Conservation (phyloP, 768 basidiomycete genomes). For the Macrolepiota dolichaula region DNA sequence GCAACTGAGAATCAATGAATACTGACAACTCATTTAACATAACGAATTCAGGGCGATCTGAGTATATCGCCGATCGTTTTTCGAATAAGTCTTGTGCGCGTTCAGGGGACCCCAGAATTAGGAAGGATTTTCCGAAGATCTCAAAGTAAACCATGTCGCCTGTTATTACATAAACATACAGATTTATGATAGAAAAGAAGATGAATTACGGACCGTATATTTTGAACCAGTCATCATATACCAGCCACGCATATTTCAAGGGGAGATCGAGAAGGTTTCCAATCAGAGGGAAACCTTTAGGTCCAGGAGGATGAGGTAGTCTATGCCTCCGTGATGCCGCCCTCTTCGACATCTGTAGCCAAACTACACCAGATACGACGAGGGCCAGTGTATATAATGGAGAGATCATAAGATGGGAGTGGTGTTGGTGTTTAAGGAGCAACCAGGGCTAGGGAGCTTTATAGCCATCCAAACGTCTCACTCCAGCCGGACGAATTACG, state of each 20-base stretch:
- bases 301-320: background rate
- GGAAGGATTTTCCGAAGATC: background rate
- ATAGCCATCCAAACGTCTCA: background rate
- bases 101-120: too few species aligned
- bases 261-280: background rate
- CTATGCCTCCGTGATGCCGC: background rate
- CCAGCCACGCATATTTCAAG: background rate
- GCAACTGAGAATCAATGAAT: too few species aligned
- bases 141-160: constrained; percentile 6
- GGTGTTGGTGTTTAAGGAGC: background rate
- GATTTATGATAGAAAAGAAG: too few species aligned
- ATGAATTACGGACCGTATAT: background rate
- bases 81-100: too few species aligned
- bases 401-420: background rate
- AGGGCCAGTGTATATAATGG: background rate
- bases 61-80: too few species aligned
- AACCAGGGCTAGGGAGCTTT: background rate
- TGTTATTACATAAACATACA: background rate
- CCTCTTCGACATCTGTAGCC: background rate
- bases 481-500: background rate
- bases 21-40: too few species aligned
- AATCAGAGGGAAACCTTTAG: background rate
- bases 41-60: too few species aligned
- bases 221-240: background rate
- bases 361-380: background rate